Conservation (phyloP, 2,329 filamentous ascomycete species). For the Calonectria hawksworthii region DNA sequence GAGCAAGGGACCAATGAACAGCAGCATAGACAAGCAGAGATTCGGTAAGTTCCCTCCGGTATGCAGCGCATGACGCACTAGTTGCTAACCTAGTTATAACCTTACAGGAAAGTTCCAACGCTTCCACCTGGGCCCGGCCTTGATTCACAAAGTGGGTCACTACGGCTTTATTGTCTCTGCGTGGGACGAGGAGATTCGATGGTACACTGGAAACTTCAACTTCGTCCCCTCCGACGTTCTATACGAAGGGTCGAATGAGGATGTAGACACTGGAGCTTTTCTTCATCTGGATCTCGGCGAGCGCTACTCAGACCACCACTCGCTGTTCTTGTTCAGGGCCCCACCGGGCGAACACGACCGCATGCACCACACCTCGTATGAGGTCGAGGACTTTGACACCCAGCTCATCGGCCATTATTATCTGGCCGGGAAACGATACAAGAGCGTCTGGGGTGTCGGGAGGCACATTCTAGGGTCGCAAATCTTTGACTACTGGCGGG, state of each 20-base stretch:
- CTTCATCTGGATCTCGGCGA: constrained; percentile 67
- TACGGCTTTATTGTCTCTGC: constrained; percentile 30
- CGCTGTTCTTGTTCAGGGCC: background rate
- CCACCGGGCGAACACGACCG: background rate
- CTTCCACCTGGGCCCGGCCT: constrained; percentile 2
- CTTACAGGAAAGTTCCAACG: constrained; percentile 14
- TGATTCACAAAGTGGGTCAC: constrained; percentile 26
- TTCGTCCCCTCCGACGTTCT: constrained; percentile 54
- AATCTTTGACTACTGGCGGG: constrained; percentile 21
- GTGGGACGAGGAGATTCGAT: constrained; percentile 25
- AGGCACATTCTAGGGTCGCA: constrained; percentile 68
- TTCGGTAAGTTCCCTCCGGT: background rate
- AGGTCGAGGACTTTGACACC: constrained; percentile 73
- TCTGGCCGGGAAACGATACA: constrained; percentile 66
- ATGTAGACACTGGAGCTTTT: constrained; percentile 55
- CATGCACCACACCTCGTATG: constrained; percentile 43
- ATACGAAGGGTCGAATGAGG: constrained; percentile 30
- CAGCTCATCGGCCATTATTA: constrained; percentile 73
- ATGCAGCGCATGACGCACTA: background rate
- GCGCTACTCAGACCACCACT: constrained; percentile 66
- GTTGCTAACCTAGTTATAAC: background rate
- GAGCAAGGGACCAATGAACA: constrained; percentile 5
- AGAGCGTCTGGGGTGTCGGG: constrained; percentile 72
- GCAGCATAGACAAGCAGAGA: background rate
- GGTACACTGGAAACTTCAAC: constrained; percentile 54